Base-by-base conservation (phyloP, 2,329 filamentous ascomycete species). In the Fusarium fujikuroi region DNA sequence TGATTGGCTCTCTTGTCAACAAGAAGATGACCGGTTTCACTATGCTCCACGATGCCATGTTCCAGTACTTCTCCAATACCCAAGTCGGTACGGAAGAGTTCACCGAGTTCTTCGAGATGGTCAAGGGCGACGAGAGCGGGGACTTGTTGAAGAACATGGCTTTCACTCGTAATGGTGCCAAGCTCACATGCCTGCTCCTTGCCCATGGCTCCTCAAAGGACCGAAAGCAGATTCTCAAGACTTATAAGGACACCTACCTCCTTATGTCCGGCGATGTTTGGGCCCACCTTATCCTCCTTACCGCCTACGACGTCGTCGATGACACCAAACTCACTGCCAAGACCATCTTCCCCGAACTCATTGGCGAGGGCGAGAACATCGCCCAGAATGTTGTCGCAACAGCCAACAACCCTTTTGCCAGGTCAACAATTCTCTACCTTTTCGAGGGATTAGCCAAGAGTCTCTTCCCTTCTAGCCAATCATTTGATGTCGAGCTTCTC, bases 11-110 rank as follows among this genome's bases (percentile, higher is more conserved):
- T 70, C 89, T 99, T 46, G 89, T 98, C 53, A 95, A 99, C 84
- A 99, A 99, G 89, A 96, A 96, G 84, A 92, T 96, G 84, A 97
- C 94, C 2, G 95, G 94, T 15, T 98, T 99, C 84, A 98, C 95
- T 5, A 97, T 99, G 89, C 89, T 99, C 25, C 97, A 99, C 82
- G 96, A 98, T 79, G 96, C 96, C 56, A 97, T 99, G 95, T 87
- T 98, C 67, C 95, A 99, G 81, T 99, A 98, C 83, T 98, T 95
- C 83, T 85, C 94, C 60, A 95, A 93, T 77, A 90, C 92, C 52
- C 92, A 92, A 73, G 86, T 89, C 9, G 95, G 92, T 7, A 93
- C 91, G 49, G 91, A 93, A 65, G 95, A 98, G 81, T 91, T 94
- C 46, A 93, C 87, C 37, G 95, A 97, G 77, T 98, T 97, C 79